A percentile compares a stretch with the other conserved stretches of the same genome.
phyloP scores from a whole-genome alignment of 1,139 yeast genomes.

The Pneumocystis sp. region DNA sequence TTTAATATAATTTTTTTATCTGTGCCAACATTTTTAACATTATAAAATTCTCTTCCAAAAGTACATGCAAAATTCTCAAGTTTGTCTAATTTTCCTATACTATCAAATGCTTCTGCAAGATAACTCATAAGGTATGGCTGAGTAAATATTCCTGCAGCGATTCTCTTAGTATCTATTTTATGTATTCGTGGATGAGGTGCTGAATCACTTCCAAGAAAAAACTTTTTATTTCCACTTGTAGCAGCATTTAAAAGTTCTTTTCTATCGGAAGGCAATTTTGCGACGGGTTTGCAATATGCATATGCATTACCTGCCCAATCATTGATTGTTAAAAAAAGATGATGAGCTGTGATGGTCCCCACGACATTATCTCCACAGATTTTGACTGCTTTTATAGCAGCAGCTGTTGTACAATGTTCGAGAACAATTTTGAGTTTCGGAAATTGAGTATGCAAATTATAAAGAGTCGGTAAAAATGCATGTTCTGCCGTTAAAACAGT shows the following conservation, averaged over 20 bases:
- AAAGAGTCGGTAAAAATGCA: constrained; percentile 78
- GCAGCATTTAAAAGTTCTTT: constrained; percentile 75
- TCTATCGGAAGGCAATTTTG: constrained; percentile 76
- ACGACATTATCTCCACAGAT: constrained; percentile 63
- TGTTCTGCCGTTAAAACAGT: constrained; percentile 92
- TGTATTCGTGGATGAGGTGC: constrained; percentile 85
- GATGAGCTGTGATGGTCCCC: constrained; percentile 94
- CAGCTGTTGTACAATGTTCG: constrained; percentile 90
- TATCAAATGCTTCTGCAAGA: constrained; percentile 73
- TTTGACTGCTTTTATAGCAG: constrained; percentile 65
- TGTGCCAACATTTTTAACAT: constrained; percentile 23
- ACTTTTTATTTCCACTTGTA: constrained; percentile 78
- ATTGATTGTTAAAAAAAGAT: constrained; percentile 72
- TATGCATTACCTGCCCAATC: constrained; percentile 95
- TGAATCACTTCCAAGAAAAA: constrained; percentile 92
- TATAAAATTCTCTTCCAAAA: constrained; percentile 59
- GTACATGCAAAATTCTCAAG: constrained; percentile 62
- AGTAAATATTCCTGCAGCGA: constrained; percentile 90
- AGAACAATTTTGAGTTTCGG: constrained; percentile 76
- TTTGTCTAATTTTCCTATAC: constrained; percentile 44
- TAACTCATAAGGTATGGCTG: constrained; percentile 73
- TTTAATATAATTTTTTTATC: constrained; percentile 39
- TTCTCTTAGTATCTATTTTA: constrained; percentile 46
- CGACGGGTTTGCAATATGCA: constrained; percentile 95
- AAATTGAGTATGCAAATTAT: constrained; percentile 61